Evolutionary conservation across 2,329 filamentous ascomycete species (phyloP), one percentile per base, ranked within the genome.

Genomic region (Colletotrichum shisoi): DNA sequence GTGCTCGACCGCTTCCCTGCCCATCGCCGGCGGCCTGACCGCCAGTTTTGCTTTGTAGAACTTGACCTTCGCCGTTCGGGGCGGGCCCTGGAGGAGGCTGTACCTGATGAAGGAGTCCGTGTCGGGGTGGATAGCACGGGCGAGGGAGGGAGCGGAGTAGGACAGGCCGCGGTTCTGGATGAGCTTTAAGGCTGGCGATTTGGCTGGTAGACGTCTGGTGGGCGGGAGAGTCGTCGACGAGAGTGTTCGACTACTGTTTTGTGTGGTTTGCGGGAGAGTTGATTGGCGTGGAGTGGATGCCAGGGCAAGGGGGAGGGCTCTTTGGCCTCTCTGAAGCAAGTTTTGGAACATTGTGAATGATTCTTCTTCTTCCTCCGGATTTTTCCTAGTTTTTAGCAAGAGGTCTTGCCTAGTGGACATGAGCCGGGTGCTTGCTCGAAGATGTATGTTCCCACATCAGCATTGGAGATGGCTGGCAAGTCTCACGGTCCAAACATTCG

Each of bases 81-180:
- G 54, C 12, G 40, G 42, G 6, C 42, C 42, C 6, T 57, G 40
- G 12, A 44, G 42, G 27, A 57, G 54, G 27, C 54, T 57, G n/a
- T 57, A 57, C 19, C 5, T 44, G 7, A 57, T 24, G 13, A 45
- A 24, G n/a, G 24, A 37, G 42, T 57, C 54, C 1, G 44, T 57
- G 42, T 46, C 54, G 2, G 54, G 42, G 27, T 57, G 42, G n/a
- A 46, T 7, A 8, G 37, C n/a, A 3, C 19, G 15, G 17, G 42
- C 54, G 40, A 1, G 54, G 27, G 19, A 21, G n/a, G n/a, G 3
- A 4, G 27, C 3, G 2, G 48, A 6, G 72, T 68, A 13, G 73
- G 71, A 0, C 76, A 73, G 24, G 77, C 71, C 21, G 72, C 75
- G 54, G n/a, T n/a, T 27, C 17, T 52, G 49, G 49, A 31, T 13